These are phyloP conservation scores for Ceriops decandra DNA, from an alignment of 345 rosid genomes.

Conservation along the genomic window DNA sequence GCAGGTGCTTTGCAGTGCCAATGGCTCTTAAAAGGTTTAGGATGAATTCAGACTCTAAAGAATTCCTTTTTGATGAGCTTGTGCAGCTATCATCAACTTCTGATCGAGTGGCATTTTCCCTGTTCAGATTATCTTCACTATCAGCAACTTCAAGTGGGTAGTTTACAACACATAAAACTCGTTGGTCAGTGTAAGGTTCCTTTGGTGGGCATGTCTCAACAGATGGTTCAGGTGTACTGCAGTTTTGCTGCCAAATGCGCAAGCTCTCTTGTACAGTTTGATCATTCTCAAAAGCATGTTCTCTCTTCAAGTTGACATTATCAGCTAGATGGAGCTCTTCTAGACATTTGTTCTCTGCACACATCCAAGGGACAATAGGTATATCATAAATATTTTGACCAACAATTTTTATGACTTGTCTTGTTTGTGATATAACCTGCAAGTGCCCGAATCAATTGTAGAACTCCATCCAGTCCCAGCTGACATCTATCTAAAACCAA, in stretches of 20 bases:
- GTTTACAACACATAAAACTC: conserved; percentile 32
- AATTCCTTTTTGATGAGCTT: conserved; percentile 44
- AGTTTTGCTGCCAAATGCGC: conserved; percentile 21
- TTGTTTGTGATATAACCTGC: conserved; percentile 44
- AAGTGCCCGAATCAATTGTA: conserved; percentile 64
- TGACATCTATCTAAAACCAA: conserved; percentile 65
- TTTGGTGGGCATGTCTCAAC: conserved; percentile 13
- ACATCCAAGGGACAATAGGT: conserved; percentile 1
- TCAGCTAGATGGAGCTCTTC: conserved; percentile 76
- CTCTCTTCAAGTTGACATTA: conserved; percentile 38
- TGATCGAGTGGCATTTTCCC: conserved; percentile 32
- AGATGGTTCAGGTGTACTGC: conserved; percentile 22
- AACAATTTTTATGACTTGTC: neutral
- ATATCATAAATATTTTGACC: neutral
- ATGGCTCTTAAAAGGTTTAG: conserved; percentile 60
- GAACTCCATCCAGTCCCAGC: conserved; percentile 62
- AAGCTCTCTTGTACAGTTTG: conserved; percentile 20
- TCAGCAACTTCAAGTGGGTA: conserved; percentile 73
- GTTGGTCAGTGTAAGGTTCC: conserved; percentile 23
- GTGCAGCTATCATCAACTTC: conserved; percentile 39
- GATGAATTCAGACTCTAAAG: conserved; percentile 32
- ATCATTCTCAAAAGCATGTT: conserved; percentile 13
- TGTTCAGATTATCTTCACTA: conserved; percentile 60
- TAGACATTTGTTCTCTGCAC: conserved; percentile 56
- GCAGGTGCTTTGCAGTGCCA: conserved; percentile 54